Evolutionary conservation across 371 early-diverging fungal species (phyloP).

Genomic region (Syncephalis fuscata): DNA sequence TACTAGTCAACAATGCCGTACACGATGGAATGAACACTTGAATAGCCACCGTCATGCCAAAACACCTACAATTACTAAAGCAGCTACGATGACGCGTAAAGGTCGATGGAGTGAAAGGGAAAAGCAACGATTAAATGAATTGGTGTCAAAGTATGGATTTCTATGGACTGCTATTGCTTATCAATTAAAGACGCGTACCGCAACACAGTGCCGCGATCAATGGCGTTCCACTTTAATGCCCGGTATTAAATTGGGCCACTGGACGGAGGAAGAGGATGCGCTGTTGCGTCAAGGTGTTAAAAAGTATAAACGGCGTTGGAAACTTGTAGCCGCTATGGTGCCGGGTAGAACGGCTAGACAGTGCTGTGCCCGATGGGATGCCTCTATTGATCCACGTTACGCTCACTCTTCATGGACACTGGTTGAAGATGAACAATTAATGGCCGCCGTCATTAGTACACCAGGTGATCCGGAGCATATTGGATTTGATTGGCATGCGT

Average conservation of each 20-base stretch:
- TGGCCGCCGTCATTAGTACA: neutral
- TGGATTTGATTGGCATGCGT: too few species aligned
- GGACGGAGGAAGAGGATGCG: conserved; percentile 28
- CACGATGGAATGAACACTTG: conserved; percentile 62
- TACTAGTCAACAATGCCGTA: conserved; percentile 59
- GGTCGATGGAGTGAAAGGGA: conserved; percentile 7
- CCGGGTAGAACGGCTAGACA: conserved; percentile 46
- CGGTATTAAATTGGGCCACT: conserved; percentile 7
- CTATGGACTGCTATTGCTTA: conserved; percentile 48
- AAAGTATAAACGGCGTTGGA: conserved; percentile 8
- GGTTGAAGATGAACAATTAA: conserved; percentile 6
- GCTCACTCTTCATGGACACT: conserved; percentile 6
- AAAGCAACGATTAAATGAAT: conserved; percentile 3
- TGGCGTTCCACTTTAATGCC: conserved; percentile 40
- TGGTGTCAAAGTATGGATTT: conserved; percentile 17
- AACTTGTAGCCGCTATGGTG: conserved; percentile 36
- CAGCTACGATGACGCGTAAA: neutral
- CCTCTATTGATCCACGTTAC: too few species aligned
- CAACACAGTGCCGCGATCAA: conserved; percentile 46
- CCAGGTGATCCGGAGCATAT: too few species aligned
- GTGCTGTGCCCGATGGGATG: conserved; percentile 41
- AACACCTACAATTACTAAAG: too few species aligned
- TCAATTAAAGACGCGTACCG: conserved; percentile 35
- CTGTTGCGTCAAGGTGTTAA: conserved; percentile 18
- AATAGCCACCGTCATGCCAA: conserved; percentile 46